Conservation (phyloP, 2,329 filamentous ascomycete genomes). For the Fusarium napiforme region DNA sequence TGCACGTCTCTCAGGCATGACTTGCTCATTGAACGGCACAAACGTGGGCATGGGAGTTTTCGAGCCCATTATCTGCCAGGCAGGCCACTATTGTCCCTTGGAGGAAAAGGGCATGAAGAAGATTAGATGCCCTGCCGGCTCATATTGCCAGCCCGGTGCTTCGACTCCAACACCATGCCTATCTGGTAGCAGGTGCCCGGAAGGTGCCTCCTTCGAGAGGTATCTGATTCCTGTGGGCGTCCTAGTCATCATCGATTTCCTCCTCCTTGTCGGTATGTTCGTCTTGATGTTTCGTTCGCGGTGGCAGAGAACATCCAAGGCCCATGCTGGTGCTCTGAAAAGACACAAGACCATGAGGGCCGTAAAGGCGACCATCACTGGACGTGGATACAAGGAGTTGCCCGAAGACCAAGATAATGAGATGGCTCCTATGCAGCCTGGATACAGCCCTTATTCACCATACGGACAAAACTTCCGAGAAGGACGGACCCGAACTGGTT, state of each 20-base stretch:
- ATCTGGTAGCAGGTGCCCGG: slow-evolving; percentile 58
- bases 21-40: slow-evolving; percentile 47
- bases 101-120: slow-evolving; percentile 50
- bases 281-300: slow-evolving; percentile 34
- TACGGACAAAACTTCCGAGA: slow-evolving; percentile 25
- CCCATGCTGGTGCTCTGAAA: slow-evolving; percentile 25
- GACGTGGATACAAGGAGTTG: slow-evolving; percentile 48
- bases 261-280: slow-evolving; percentile 50
- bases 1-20: slow-evolving; percentile 48
- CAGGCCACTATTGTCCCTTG: slow-evolving; percentile 61
- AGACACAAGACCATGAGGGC: slow-evolving; percentile 44
- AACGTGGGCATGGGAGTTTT: slow-evolving; percentile 59
- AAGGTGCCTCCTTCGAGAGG: slow-evolving; percentile 55
- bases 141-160: slow-evolving; percentile 63
- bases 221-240: slow-evolving; percentile 57
- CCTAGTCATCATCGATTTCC: slow-evolving; percentile 55
- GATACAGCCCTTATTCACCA: slow-evolving; percentile 37
- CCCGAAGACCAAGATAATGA: slow-evolving; percentile 50
- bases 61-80: slow-evolving; percentile 62
- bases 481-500: slow-evolving; percentile 46
- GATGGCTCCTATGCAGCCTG: slow-evolving; percentile 49
- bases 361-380: slow-evolving; percentile 46
- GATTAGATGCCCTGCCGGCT: slow-evolving; percentile 57
- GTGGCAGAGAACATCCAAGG: slow-evolving; percentile 27
- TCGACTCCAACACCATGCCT: slow-evolving; percentile 59